Conservation (phyloP, 257 asterid species). For the Parsonsia alboflavescens region DNA sequence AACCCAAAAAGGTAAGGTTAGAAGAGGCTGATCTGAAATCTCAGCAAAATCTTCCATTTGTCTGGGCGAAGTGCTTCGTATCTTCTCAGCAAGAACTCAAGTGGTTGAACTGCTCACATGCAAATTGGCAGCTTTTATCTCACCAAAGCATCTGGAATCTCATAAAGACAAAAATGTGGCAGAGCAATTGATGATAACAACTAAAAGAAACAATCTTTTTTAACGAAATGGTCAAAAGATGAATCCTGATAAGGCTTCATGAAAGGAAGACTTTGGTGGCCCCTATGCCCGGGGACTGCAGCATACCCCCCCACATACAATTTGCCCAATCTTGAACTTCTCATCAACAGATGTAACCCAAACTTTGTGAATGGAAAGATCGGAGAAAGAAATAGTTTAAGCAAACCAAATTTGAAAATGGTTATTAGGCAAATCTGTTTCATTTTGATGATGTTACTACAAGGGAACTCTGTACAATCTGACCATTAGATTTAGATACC, state of each 20-base stretch:
- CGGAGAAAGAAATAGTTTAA: constrained; percentile 1
- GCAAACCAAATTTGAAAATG: constrained; percentile 27
- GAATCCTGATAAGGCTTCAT: constrained; percentile 27
- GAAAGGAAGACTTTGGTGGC: constrained; percentile 32
- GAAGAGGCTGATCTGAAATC: constrained; percentile 6
- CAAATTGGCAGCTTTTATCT: constrained; percentile 10
- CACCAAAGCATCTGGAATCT: constrained; percentile 24
- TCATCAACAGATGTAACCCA: no score
- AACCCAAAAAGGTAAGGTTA: not conserved
- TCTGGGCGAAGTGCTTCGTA: not conserved
- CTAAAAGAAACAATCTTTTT: constrained; percentile 38
- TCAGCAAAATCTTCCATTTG: constrained; percentile 18
- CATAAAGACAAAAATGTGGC: constrained; percentile 5
- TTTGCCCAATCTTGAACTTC: not conserved
- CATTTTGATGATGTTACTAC: constrained; percentile 25
- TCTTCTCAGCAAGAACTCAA: constrained; percentile 6
- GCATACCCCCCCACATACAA: constrained; percentile 9
- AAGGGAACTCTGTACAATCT: constrained; percentile 27
- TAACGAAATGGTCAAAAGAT: constrained; percentile 36
- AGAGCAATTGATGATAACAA: constrained; percentile 19
- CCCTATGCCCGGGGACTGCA: constrained; percentile 16
- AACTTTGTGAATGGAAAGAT: no score
- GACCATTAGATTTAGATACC: constrained; percentile 8
- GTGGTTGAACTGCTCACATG: constrained; percentile 48
- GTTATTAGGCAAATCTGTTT: constrained; percentile 21